Percentiles rank a stretch among this genome's conserved stretches.
phyloP scores from a whole-genome alignment of 768 basidiomycete species.

The Auriscalpium orientale region DNA sequence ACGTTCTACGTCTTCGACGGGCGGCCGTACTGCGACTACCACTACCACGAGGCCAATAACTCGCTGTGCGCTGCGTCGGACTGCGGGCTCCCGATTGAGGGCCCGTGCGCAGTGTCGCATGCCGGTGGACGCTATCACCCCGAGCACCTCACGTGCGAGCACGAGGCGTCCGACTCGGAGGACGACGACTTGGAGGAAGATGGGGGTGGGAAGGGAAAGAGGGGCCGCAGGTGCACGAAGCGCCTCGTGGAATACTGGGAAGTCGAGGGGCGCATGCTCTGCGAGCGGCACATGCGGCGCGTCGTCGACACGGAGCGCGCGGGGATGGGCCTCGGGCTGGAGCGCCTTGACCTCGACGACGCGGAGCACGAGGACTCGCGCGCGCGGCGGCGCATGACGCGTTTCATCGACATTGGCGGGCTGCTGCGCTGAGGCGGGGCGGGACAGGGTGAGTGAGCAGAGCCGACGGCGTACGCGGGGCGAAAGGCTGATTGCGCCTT shows the following conservation, averaged over 20 bases:
- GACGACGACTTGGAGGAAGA: neutral
- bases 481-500: too few relatives aligned
- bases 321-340: conserved; percentile 10
- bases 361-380: conserved; percentile 27
- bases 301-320: conserved; percentile 18
- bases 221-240: conserved; percentile 35
- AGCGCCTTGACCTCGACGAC: neutral
- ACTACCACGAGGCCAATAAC: conserved; percentile 88
- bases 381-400: conserved; percentile 72
- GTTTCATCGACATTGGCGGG: conserved; percentile 63
- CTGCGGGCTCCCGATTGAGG: conserved; percentile 89
- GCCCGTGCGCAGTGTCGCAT: conserved; percentile 85
- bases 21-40: conserved; percentile 84
- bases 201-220: conserved; percentile 4
- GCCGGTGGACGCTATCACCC: conserved; percentile 79
- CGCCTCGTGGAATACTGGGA: conserved; percentile 83
- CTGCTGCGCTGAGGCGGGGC: conserved; percentile 13
- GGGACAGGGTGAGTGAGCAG: neutral
- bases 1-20: conserved; percentile 89
- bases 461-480: too few relatives aligned
- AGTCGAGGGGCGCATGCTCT: conserved; percentile 76
- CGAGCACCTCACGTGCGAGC: conserved; percentile 82
- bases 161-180: conserved; percentile 27
- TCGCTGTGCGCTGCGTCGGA: conserved; percentile 74
- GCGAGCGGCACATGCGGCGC: conserved; percentile 65